phyloP scores from a whole-genome alignment of 2,329 filamentous ascomycete species.

The Rutstroemia sp. region DNA sequence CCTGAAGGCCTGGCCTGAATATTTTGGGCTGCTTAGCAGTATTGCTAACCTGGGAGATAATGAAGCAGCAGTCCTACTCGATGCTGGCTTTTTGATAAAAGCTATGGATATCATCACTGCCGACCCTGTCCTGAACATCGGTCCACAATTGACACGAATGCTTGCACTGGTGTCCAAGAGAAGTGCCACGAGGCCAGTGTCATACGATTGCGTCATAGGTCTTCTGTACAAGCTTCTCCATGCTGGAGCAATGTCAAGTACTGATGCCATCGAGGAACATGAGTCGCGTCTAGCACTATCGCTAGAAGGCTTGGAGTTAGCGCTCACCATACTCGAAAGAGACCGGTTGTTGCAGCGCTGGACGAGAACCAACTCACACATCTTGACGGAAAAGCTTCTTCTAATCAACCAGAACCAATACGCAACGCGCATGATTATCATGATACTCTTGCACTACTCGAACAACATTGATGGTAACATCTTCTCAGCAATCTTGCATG shows the following conservation, averaged over 20 bases:
- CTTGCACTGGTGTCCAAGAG: constrained; percentile 45
- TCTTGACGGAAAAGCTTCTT: constrained; percentile 62
- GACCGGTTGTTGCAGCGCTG: constrained; percentile 39
- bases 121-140: constrained; percentile 21
- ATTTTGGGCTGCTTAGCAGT: constrained; percentile 62
- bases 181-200: constrained; percentile 41
- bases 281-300: constrained; percentile 1
- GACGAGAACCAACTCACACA: constrained; percentile 33
- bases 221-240: constrained; percentile 35
- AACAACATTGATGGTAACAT: constrained; percentile 42
- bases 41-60: constrained; percentile 55
- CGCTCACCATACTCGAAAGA: constrained; percentile 41
- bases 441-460: constrained; percentile 43
- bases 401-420: constrained; percentile 48
- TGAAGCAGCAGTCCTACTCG: constrained; percentile 52
- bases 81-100: constrained; percentile 51
- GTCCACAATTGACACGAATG: constrained; percentile 47
- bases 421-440: constrained; percentile 49
- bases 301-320: constrained; percentile 23
- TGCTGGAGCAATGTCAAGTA: constrained; percentile 18
- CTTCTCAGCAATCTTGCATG: constrained; percentile 31
- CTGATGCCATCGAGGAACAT: background rate
- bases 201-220: constrained; percentile 45
- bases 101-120: constrained; percentile 28
- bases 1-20: constrained; percentile 66